Base-by-base conservation (phyloP, 441 rosid genomes). In the Viola pubescens region DNA sequence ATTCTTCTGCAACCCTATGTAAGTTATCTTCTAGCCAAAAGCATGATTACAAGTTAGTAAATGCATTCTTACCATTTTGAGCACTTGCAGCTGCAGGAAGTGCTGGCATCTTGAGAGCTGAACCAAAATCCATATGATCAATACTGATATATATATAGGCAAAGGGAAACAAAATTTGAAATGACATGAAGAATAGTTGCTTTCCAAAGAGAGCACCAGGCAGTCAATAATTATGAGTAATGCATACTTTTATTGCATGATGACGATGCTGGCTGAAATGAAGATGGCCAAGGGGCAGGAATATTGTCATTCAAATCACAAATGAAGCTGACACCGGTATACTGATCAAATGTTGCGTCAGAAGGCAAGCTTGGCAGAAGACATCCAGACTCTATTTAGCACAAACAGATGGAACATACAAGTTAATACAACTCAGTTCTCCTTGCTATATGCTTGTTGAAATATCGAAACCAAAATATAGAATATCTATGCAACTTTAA, bases 271-370 rank as follows among this genome's bases (percentile, higher is more conserved):
- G 79, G 46, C 9, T 75, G 84, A 47, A 77, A 50, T 16, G 85
- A 74, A 7, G 98, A 75, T 3, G 98, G 97, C 97, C 98, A 92
- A 0, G 85, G 96, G 55, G 98, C 98, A 0, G 97, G 92, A 77
- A 92, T 89, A 71, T 89, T 89, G 73, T 92, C 98, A 71, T 89
- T 92, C 58, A 92, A 80, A 72, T 92, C 98, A 62, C 98, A 92
- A 7, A 87, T 86, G 75, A 92, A 92, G 79, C 97, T 86, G 61
- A 92, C 75, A 59, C 97, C 96, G 0, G 95, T 62, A 46, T 64
- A 74, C 65, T 81, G 55, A 72, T 89, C 98, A 48, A 78, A 75
- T 53, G 91, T 89, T 42, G 97, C 97, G 76, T 92, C 96, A 0
- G 96, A 89, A 34, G 98, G 98, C 80, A 84, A 74, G 85, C 98